These are phyloP conservation scores for Lachnellula subtilissima DNA, from an alignment of 2,329 filamentous ascomycete species.

Conservation along the genomic window DNA sequence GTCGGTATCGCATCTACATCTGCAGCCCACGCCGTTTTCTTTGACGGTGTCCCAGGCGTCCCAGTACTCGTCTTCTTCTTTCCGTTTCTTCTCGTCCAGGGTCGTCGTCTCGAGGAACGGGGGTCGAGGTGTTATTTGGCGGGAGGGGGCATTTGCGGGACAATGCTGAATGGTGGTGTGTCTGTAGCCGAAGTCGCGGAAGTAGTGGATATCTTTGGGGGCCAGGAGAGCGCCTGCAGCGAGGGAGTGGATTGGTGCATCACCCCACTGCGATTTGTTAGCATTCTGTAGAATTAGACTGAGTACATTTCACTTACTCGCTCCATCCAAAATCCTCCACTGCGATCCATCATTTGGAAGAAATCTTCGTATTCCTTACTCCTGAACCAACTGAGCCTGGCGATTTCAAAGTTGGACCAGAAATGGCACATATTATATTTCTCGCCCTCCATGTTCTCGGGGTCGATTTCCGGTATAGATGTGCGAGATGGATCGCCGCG, in stretches of 20 bases:
- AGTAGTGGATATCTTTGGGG: slow-evolving; percentile 88
- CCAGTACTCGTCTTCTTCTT: slow-evolving; percentile 96
- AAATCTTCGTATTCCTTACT: slow-evolving; percentile 98
- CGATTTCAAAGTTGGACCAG: slow-evolving; percentile 99
- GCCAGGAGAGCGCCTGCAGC: slow-evolving; percentile 83
- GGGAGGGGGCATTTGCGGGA: slow-evolving; percentile 86
- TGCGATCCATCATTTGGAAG: slow-evolving; percentile 97
- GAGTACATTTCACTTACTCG: slow-evolving; percentile 54
- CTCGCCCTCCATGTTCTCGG: slow-evolving; percentile 93
- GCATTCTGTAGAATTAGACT: slow-evolving; percentile 1
- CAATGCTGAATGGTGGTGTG: slow-evolving; percentile 99
- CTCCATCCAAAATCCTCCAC: slow-evolving; percentile 99
- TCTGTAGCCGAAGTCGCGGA: slow-evolving; percentile 96
- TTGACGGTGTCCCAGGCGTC: slow-evolving; percentile 78
- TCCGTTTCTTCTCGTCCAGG: slow-evolving; percentile 72
- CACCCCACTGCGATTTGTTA: slow-evolving; percentile 70
- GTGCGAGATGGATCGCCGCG: slow-evolving; percentile 68
- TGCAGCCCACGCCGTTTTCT: slow-evolving; percentile 94
- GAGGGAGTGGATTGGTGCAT: slow-evolving; percentile 96
- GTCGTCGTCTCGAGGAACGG: slow-evolving; percentile 82
- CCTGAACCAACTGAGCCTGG: slow-evolving; percentile 88
- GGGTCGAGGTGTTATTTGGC: slow-evolving; percentile 68
- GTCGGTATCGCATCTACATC: slow-evolving; percentile 94
- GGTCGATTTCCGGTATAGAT: slow-evolving; percentile 74
- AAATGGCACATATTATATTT: slow-evolving; percentile 99